phyloP scores from a whole-genome alignment of 2,329 filamentous ascomycete genomes.

The Didymella exigua region DNA sequence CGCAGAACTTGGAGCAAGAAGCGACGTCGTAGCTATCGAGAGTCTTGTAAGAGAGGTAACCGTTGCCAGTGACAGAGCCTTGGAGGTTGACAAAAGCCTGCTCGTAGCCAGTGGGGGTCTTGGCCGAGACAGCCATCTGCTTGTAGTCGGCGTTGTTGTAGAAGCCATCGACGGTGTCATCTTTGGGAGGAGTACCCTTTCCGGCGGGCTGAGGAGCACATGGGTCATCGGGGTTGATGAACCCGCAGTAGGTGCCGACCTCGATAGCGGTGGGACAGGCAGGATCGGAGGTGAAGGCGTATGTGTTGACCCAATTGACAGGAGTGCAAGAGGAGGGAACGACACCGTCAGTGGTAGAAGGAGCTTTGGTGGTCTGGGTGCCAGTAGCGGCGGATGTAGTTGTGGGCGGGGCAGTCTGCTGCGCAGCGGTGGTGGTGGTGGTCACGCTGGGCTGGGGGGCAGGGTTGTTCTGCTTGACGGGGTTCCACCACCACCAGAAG shows the following conservation, averaged over 20 bases:
- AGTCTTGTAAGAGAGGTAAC: constrained; percentile 32
- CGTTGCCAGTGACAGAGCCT: constrained; percentile 25
- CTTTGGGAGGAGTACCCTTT: constrained; percentile 24
- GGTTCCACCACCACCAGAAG: constrained; percentile 7
- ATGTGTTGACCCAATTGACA: constrained; percentile 31
- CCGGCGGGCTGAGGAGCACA: constrained; percentile 36
- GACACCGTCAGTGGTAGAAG: constrained; percentile 24
- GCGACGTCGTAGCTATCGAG: constrained; percentile 30
- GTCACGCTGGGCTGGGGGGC: background rate
- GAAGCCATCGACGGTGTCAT: constrained; percentile 35
- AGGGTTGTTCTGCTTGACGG: background rate
- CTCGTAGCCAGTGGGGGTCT: constrained; percentile 26
- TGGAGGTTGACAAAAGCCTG: constrained; percentile 27
- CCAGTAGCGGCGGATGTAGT: constrained; percentile 1
- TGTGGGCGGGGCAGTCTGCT: background rate
- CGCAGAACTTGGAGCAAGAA: constrained; percentile 27
- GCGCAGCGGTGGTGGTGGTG: background rate
- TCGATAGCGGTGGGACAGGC: constrained; percentile 32
- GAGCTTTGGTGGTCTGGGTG: constrained; percentile 16
- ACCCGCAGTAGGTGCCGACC: constrained; percentile 34
- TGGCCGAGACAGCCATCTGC: constrained; percentile 29
- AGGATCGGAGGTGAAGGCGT: constrained; percentile 26
- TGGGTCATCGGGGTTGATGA: constrained; percentile 35
- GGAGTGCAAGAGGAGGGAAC: constrained; percentile 29
- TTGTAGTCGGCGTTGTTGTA: constrained; percentile 30